A percentile compares a stretch with the other conserved stretches of the same genome.
phyloP scores from a whole-genome alignment of 139 green algal genomes.

The Diplosphaera chodatii region DNA sequence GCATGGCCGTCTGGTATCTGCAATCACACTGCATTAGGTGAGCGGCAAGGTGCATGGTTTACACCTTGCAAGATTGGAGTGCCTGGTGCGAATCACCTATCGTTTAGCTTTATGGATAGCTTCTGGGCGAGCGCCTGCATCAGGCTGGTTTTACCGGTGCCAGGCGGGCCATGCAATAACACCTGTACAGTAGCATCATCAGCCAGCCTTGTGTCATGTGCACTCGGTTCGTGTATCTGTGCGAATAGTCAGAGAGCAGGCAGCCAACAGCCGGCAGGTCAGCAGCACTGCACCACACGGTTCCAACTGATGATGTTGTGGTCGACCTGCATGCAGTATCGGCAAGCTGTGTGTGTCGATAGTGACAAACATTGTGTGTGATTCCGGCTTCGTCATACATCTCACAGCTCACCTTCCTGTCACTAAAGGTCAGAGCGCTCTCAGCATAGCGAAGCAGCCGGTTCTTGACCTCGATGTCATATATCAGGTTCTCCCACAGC shows the following conservation, averaged over 20 bases:
- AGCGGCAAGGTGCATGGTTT: too few relatives aligned
- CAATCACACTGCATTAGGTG: too few relatives aligned
- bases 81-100: too few relatives aligned
- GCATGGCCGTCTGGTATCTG: constrained; percentile 54
- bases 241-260: too few relatives aligned
- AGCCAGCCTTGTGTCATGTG: too few relatives aligned
- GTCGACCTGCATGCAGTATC: constrained; percentile 44
- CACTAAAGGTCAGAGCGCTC: constrained; percentile 80
- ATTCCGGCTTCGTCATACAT: too few relatives aligned
- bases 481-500: constrained; percentile 79
- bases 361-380: too few relatives aligned
- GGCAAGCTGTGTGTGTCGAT: too few relatives aligned
- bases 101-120: constrained; percentile 44
- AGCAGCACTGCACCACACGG: not conserved
- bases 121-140: constrained; percentile 83
- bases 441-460: constrained; percentile 76
- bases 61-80: too few relatives aligned
- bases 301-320: constrained; percentile 64
- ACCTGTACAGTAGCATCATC: too few relatives aligned
- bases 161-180: constrained; percentile 84
- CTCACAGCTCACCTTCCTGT: constrained; percentile 74
- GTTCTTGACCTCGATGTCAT: constrained; percentile 43
- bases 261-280: too few relatives aligned
- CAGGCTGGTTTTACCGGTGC: constrained; percentile 64
- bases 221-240: too few relatives aligned